Conservation (phyloP, 2,329 filamentous ascomycete species). For the Triangularia setosa region DNA sequence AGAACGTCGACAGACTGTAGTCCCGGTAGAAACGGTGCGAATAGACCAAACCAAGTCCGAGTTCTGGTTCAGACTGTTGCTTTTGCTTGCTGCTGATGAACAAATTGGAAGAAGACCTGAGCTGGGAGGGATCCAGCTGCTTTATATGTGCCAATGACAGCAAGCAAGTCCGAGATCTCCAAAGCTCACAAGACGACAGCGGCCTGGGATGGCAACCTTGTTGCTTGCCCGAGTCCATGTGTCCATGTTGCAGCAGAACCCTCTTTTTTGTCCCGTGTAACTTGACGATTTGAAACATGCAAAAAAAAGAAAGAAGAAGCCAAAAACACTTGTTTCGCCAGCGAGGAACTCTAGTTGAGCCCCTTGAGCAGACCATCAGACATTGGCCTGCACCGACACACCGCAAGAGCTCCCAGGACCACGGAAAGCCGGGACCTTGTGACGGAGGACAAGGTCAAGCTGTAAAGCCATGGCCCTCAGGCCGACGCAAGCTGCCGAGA, state of each 20-base stretch:
- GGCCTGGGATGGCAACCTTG: not conserved
- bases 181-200: not conserved
- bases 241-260: not conserved
- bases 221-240: not conserved
- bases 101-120: not conserved
- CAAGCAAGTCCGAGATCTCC: not conserved
- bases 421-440: slow-evolving; percentile 9
- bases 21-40: not conserved
- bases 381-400: slow-evolving; percentile 5
- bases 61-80: not conserved
- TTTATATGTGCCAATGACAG: slow-evolving; percentile 17
- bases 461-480: slow-evolving; percentile 4
- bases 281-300: not conserved
- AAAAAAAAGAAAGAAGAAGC: not conserved
- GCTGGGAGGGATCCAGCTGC: slow-evolving; percentile 6
- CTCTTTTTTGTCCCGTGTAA: not conserved
- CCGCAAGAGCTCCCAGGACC: slow-evolving; percentile 8
- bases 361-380: not conserved
- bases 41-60: not conserved
- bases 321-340: not conserved
- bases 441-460: not conserved
- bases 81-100: slow-evolving; percentile 1
- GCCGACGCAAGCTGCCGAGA: slow-evolving; percentile 22
- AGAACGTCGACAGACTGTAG: not conserved
- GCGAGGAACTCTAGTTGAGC: not conserved